phyloP scores from a whole-genome alignment of 2,329 filamentous ascomycete genomes.

The Elsinoe batatas region DNA sequence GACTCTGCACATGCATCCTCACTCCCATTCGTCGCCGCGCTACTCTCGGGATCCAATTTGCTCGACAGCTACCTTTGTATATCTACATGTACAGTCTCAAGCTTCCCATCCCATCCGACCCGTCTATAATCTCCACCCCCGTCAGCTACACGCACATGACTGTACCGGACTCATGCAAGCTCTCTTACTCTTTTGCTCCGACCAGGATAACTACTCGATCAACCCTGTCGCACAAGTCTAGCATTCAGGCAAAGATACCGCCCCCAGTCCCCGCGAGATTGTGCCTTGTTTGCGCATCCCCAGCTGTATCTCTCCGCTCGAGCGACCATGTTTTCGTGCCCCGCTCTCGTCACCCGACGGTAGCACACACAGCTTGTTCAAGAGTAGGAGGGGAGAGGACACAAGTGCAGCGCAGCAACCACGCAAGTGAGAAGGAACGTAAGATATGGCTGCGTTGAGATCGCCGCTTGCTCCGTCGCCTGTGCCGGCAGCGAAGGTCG shows the following conservation, averaged over 20 bases:
- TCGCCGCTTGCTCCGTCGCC: slow-evolving; percentile 3
- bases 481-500: not conserved
- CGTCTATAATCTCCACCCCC: no score
- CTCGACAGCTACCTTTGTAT: not conserved
- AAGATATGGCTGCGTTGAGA: not conserved
- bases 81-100: slow-evolving; percentile 10
- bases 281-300: no score
- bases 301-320: no score
- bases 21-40: slow-evolving; percentile 4
- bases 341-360: not conserved
- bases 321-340: not conserved
- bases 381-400: not conserved
- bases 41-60: not conserved
- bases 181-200: no score
- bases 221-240: not conserved
- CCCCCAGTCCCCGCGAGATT: no score
- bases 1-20: not conserved
- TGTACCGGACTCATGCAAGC: no score
- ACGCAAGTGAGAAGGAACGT: not conserved
- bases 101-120: no score
- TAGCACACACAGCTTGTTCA: not conserved
- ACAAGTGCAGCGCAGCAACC: not conserved
- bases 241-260: no score
- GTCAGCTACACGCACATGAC: not conserved
- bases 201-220: not conserved